phyloP scores from a whole-genome alignment of 805 yeast species.

The Zygosaccharomyces rouxii region DNA sequence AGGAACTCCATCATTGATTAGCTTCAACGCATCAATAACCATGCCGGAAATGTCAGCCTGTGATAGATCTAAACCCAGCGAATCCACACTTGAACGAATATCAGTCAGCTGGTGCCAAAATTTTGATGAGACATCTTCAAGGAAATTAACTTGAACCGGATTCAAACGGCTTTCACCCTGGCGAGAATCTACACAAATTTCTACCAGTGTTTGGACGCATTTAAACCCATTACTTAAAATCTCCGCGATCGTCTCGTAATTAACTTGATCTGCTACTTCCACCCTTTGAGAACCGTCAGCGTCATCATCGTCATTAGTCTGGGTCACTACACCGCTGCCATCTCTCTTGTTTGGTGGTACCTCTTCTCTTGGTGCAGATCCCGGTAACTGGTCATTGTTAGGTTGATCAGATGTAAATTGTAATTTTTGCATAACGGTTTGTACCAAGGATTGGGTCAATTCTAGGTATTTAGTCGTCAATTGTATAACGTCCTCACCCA shows the following conservation, averaged over 20 bases:
- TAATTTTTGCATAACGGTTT: constrained; percentile 21
- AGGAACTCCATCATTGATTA: constrained; percentile 11
- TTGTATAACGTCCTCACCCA: constrained; percentile 18
- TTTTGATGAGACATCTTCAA: constrained; percentile 18
- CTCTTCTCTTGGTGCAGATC: neutral
- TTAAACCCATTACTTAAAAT: constrained; percentile 20
- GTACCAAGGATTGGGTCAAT: constrained; percentile 17
- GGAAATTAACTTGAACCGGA: constrained; percentile 19
- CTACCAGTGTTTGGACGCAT: constrained; percentile 21
- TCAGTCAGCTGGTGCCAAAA: constrained; percentile 21
- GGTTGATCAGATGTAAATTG: neutral
- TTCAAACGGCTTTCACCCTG: constrained; percentile 12
- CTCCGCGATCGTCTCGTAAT: constrained; percentile 24
- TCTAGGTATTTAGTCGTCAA: constrained; percentile 17
- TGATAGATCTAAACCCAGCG: neutral
- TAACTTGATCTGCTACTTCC: constrained; percentile 30
- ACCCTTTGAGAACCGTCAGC: constrained; percentile 15
- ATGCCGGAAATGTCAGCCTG: constrained; percentile 16
- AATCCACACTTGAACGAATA: constrained; percentile 8
- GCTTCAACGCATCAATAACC: constrained; percentile 16
- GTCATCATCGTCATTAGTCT: constrained; percentile 2
- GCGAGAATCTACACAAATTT: constrained; percentile 17
- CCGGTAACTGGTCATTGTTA: constrained; percentile 5
- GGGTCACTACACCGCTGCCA: constrained; percentile 20
- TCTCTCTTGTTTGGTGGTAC: constrained; percentile 5